Base-by-base conservation (phyloP, 2,329 filamentous ascomycete genomes). In the Fulvia fulva region DNA sequence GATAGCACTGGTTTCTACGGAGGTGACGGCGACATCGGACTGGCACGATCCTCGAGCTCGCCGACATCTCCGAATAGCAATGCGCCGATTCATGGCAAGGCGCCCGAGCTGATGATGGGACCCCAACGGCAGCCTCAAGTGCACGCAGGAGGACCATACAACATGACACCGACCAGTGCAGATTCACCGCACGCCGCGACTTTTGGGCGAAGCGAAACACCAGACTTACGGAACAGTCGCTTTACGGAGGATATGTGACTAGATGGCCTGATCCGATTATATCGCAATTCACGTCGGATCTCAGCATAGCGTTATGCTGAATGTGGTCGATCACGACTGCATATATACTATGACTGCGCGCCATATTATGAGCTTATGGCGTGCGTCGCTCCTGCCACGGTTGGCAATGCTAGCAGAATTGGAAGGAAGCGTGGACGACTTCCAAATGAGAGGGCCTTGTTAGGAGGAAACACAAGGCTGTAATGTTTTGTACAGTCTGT, bases 1-100 rank as follows among this genome's bases (percentile, higher is more conserved):
- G 76, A 79, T 60, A 77, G 76, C 58, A 67, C 71, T 14, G 75
- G 74, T 46, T 73, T 72, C 49, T 77, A 77, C 58, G 75, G 75
- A 23, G 73, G 74, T 8, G 66, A 71, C 9, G 73, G 72, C 22
- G 56, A 43, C 4, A 64, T 57, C 16, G 16, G 49, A 11, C 56
- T 53, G 28, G 47, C 63, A 12, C 37, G 53, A 23, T 52, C 64
- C 11, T 32, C 60, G 21, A 46, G 25, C 37, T 55, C 60, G 16
- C 56, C 53, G 9, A 55, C 60, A 30, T 57, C 61, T 28, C 62
- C 58, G 7, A 50, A 55, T 22, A 59, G 57, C 28, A 51, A 46
- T 45, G 58, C 51, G 41, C 57, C 58, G 32, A 41, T 56, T n/a
- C 41, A 54, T 23, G 53, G 34, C 22, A 59, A 58, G 46, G 30